phyloP scores from a whole-genome alignment of 2,329 filamentous ascomycete genomes.

The Monosporascus sp. region DNA sequence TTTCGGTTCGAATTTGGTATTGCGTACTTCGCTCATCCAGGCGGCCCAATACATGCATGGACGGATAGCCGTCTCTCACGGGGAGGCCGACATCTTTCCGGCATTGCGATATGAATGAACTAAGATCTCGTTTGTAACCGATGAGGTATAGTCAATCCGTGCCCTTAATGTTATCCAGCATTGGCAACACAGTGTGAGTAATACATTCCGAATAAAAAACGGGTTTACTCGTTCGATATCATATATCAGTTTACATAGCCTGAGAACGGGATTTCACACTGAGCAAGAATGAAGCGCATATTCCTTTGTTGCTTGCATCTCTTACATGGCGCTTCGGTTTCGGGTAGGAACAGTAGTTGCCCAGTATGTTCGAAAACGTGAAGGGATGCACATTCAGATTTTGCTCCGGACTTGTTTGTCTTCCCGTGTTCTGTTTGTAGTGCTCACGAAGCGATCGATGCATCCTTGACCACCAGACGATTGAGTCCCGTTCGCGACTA shows the following conservation, averaged over 20 bases:
- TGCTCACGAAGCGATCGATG: not conserved
- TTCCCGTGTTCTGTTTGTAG: constrained; percentile 1
- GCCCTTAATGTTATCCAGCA: not conserved
- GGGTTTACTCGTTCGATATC: not conserved
- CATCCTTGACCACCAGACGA: not conserved
- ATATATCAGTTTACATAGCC: no score
- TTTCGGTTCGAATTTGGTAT: no score
- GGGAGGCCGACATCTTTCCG: not conserved
- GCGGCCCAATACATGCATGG: not conserved
- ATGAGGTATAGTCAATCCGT: not conserved
- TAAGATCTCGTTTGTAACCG: not conserved
- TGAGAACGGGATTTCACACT: not conserved
- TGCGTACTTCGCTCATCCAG: no score
- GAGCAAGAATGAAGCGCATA: not conserved
- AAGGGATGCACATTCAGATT: not conserved
- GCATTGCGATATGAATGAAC: not conserved
- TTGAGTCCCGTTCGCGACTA: not conserved
- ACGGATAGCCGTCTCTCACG: not conserved
- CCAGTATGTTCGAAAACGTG: not conserved
- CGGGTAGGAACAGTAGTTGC: constrained; percentile 1
- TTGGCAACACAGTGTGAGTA: not conserved
- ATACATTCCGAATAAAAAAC: not conserved
- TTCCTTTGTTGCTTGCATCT: not conserved
- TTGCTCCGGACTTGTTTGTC: not conserved
- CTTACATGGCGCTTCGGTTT: not conserved